These are phyloP conservation scores for Penicillium hesseltinei DNA, from an alignment of 2,329 filamentous ascomycete genomes.

Conservation along the genomic window DNA sequence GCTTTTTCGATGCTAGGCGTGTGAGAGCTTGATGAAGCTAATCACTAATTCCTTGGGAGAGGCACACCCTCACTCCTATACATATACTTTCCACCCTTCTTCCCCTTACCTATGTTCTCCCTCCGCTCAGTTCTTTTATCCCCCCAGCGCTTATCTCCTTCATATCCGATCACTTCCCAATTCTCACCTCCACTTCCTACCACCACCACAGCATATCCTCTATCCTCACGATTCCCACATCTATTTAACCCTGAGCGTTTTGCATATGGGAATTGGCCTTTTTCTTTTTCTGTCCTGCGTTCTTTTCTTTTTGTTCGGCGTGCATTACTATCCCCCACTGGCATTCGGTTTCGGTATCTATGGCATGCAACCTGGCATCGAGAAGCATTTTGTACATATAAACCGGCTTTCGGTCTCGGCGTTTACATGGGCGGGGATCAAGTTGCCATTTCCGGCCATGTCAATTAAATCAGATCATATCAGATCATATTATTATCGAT, in stretches of 20 bases:
- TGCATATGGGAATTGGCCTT: conserved; percentile 6
- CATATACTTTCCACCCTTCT: background rate
- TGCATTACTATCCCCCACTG: conserved; percentile 5
- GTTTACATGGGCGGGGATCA: background rate
- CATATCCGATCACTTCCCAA: background rate
- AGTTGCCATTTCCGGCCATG: background rate
- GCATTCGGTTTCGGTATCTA: conserved; percentile 6
- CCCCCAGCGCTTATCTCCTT: background rate
- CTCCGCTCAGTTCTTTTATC: background rate
- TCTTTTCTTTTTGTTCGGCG: conserved; percentile 1
- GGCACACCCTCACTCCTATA: background rate
- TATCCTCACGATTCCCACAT: background rate
- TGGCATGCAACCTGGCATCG: conserved; percentile 8
- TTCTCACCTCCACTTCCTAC: background rate
- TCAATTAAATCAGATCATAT: background rate
- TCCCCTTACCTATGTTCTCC: background rate
- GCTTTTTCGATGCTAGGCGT: conserved; percentile 43
- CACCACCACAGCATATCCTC: background rate
- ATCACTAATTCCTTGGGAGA: background rate
- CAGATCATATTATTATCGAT: background rate
- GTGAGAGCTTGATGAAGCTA: conserved; percentile 25
- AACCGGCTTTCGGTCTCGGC: conserved; percentile 5
- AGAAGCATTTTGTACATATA: conserved; percentile 13
- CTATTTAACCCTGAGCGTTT: conserved; percentile 3
- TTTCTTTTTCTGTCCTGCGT: background rate